Conservation (phyloP, 2,329 filamentous ascomycete species). For the Trichoderma arundinaceum region DNA sequence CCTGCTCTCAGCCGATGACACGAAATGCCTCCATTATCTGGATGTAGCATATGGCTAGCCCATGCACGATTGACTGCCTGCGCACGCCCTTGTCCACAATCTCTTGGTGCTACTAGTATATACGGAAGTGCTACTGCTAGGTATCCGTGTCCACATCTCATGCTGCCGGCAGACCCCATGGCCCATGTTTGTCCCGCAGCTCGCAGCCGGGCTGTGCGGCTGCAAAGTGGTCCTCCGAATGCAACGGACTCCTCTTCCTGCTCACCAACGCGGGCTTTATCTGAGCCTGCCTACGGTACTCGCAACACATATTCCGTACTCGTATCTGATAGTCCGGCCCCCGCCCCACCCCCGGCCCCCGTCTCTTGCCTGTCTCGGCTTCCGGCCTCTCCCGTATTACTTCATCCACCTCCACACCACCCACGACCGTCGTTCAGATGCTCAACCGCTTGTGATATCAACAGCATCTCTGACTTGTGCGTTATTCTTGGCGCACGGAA, state of each 20-base stretch:
- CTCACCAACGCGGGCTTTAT: neutral
- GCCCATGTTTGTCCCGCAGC: slow-evolving; percentile 1
- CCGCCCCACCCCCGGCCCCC: slow-evolving; percentile 22
- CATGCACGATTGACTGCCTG: slow-evolving; percentile 15
- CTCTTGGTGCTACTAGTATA: no score
- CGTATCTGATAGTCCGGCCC: slow-evolving; percentile 4
- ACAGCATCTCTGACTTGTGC: neutral
- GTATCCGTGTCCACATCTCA: slow-evolving; percentile 1
- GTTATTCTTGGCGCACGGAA: neutral
- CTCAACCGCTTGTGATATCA: neutral
- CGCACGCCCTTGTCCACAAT: slow-evolving; percentile 19
- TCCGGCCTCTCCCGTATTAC: slow-evolving; percentile 22
- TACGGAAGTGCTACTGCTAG: no score
- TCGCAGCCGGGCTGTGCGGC: slow-evolving; percentile 23
- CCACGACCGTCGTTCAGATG: neutral
- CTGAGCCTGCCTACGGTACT: neutral
- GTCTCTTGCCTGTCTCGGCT: slow-evolving; percentile 27
- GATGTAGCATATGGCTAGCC: neutral
- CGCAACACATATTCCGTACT: slow-evolving; percentile 1
- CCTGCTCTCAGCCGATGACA: slow-evolving; percentile 24
- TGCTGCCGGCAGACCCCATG: slow-evolving; percentile 5
- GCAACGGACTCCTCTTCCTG: neutral
- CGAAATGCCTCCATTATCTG: slow-evolving; percentile 5
- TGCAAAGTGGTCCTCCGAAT: slow-evolving; percentile 7
- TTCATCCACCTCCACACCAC: slow-evolving; percentile 1